Evolutionary conservation across 352 stramenopile genomes (phyloP), one percentile per base, ranked within the genome.

Genomic region (Globisporangium parvum): DNA sequence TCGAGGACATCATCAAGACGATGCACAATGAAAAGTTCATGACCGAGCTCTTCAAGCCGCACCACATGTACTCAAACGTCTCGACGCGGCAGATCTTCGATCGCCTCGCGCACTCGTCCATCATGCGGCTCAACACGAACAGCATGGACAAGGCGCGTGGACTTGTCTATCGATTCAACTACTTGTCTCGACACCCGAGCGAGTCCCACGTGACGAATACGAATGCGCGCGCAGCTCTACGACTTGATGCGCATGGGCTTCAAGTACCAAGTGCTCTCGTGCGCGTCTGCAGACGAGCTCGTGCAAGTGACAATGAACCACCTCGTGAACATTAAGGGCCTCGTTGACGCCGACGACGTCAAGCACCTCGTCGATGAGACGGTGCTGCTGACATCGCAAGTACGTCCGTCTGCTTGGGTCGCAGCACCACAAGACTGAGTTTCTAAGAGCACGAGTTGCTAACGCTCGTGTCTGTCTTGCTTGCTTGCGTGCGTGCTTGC

Each of bases 221-320:
- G 24, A 11, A 17, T 33, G 14, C 42, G 3, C 31, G 2, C 11
- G 11, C 33, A 80, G 80, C 83, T 98, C 26, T 97, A 96, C 67
- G 91, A 97, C 50, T 71, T 98, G 55, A 97, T 98, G 85, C 89
- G 86, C 53, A 97, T 98, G 91, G 91, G 88, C n/a, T 96, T 97
- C 71, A 98, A 98, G 70, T 95, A 93, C 64, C 91, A 98, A 59
- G 55, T 96, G 5, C 51, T 97, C 23, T 77, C 70, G 9, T 95
- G 82, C 55, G 75, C 77, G 12, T 93, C 78, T 18, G 81, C 88
- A 3, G 79, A 93, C 40, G 82, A 97, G 47, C 67, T 96, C n/a
- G 62, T 96, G 6, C 77, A 95, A 39, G 81, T 97, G 24, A 96
- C 85, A 3, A 82, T 95, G 69, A 95, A 93, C 62, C 89, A 96